phyloP scores from a whole-genome alignment of 2,329 filamentous ascomycete species.

The Macrophomina phaseolina region DNA sequence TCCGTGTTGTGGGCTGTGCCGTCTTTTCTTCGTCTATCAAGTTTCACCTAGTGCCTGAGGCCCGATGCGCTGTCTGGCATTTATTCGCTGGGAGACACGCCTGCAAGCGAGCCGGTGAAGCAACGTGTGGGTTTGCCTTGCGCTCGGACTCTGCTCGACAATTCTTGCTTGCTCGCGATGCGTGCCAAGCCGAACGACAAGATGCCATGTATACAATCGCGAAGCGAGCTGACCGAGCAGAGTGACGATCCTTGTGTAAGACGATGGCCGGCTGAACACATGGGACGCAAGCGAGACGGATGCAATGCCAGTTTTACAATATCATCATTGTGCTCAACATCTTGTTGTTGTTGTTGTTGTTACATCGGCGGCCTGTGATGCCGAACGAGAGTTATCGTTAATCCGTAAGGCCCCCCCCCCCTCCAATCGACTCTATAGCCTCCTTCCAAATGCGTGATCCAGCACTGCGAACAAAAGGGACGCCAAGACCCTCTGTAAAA shows the following conservation, averaged over 20 bases:
- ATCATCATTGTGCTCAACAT: not conserved
- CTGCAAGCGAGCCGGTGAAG: conserved; percentile 16
- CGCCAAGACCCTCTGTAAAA: not conserved
- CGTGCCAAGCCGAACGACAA: not conserved
- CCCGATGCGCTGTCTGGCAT: conserved; percentile 21
- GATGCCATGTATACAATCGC: not conserved
- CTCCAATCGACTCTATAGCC: not conserved
- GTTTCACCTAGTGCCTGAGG: conserved; percentile 21
- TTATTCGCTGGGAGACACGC: not conserved
- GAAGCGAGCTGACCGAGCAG: not conserved
- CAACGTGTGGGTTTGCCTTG: not conserved
- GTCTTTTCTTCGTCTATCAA: not conserved
- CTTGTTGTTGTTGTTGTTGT: not conserved
- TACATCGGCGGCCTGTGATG: conserved; percentile 3
- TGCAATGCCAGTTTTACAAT: not conserved
- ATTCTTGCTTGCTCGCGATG: conserved; percentile 3
- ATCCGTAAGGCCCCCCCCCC: not conserved
- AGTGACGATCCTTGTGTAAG: no score
- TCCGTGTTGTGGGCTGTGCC: not conserved
- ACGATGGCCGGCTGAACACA: not conserved
- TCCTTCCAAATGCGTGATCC: conserved; percentile 11
- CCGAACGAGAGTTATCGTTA: not conserved
- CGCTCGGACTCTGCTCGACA: conserved; percentile 8
- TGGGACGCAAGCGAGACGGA: not conserved
- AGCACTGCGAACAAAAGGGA: conserved; percentile 5